Base-by-base conservation (phyloP, 257 asterid genomes). In the Nicotiana benthamiana region DNA sequence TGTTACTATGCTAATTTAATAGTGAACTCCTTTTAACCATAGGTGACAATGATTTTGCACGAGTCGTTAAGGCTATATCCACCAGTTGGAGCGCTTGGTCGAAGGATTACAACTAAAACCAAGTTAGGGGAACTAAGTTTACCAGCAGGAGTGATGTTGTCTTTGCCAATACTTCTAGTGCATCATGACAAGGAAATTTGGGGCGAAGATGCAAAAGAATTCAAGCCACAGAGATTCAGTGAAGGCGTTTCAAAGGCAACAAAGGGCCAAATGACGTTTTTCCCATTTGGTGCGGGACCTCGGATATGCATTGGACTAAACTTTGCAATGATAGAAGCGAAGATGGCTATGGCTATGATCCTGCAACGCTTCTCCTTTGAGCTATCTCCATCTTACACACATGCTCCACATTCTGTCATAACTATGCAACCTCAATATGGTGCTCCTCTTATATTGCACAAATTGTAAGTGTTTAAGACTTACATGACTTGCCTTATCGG, bases 11-110 rank as follows among this genome's bases (percentile, higher is more conserved):
- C 72, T 64, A 15, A 27, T 12, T 15, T 5, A 16, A 64, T 28
- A 22, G 1, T 15, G 9, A 34, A 40, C 6, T 65, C 32, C 22
- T 20, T 13, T 53, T 15, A 7, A 10, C 2, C 5, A 12, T 52
- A 84, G 85, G 79, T 84, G 24, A 84, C 78, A 16, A 84, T 84
- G 87, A 84, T 84, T 28, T 30, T 84, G 4, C 6, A 79, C 4
- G 87, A 84, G 62, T 75, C 79, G 13, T 36, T 84, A 32, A 80
- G 87, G 13, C 32, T 84, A 51, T 84, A 84, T 57, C 66, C 87
- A 9, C 83, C 87, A 0, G 24, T 10, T 6, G 12, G 40, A 4
- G 24, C 61, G 0, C 3, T 53, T 4, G 9, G 5, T 5, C 61
- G 87, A 32, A 74, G 1, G 6, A 64, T 36, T 18, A 12, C 22